These are phyloP conservation scores for Ensete glaucum DNA, from an alignment of 176 grass and related monocot genomes.

Conservation along the genomic window DNA sequence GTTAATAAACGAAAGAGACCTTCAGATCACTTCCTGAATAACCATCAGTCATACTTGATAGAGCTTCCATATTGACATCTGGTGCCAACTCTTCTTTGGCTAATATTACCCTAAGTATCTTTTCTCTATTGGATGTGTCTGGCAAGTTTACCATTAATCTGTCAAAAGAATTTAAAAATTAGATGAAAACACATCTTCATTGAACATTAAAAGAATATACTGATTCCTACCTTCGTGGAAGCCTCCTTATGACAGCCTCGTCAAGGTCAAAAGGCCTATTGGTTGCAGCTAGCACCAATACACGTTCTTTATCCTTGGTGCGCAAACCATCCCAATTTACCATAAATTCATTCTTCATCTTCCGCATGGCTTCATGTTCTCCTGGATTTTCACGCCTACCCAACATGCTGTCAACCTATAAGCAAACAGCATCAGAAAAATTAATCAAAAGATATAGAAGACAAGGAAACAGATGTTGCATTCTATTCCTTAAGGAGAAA, in stretches of 20 bases:
- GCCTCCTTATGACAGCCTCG: slow-evolving; percentile 92
- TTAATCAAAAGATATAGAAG: neutral
- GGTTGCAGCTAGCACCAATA: slow-evolving; percentile 93
- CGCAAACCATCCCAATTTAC: slow-evolving; percentile 97
- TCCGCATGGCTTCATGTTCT: slow-evolving; percentile 98
- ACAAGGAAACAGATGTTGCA: neutral
- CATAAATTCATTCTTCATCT: slow-evolving; percentile 99
- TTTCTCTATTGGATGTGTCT: slow-evolving; percentile 72
- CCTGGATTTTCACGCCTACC: slow-evolving; percentile 94
- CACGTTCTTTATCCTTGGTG: slow-evolving; percentile 89
- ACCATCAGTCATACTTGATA: slow-evolving; percentile 76
- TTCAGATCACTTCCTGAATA: slow-evolving; percentile 99
- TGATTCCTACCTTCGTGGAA: slow-evolving; percentile 67
- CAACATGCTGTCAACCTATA: slow-evolving; percentile 88
- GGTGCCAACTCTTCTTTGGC: slow-evolving; percentile 78
- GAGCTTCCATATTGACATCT: slow-evolving; percentile 63
- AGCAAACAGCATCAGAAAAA: slow-evolving; percentile 14
- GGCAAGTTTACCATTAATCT: slow-evolving; percentile 99
- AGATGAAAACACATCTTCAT: neutral
- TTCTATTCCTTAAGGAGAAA: neutral
- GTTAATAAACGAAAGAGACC: slow-evolving; percentile 31
- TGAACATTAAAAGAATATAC: neutral
- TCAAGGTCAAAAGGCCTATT: slow-evolving; percentile 99
- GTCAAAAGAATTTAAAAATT: slow-evolving; percentile 12
- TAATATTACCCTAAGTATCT: slow-evolving; percentile 86